phyloP scores from a whole-genome alignment of 1,284 basidiomycete genomes.

The Phylloporus sp. region DNA sequence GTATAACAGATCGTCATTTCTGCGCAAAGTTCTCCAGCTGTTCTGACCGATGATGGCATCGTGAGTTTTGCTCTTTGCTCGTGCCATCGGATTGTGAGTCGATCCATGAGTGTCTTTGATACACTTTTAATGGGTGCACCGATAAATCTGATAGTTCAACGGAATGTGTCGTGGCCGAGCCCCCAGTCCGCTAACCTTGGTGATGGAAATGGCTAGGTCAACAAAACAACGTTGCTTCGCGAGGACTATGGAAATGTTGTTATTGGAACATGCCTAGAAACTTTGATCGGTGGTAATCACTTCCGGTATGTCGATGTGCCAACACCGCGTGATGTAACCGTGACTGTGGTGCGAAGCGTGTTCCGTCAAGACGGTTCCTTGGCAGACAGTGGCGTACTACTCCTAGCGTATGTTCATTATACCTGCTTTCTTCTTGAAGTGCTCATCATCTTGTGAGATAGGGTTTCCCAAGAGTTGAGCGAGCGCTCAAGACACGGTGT shows the following conservation, averaged over 20 bases:
- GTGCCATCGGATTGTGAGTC: neutral
- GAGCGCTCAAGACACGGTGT: neutral
- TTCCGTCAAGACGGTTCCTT: slow-evolving; percentile 64
- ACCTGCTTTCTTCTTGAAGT: neutral
- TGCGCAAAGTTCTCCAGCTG: neutral
- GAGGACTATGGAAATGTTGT: slow-evolving; percentile 58
- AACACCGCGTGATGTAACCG: neutral
- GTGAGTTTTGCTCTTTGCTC: neutral
- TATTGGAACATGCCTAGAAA: slow-evolving; percentile 68
- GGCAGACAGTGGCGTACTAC: slow-evolving; percentile 66
- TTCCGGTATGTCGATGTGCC: slow-evolving; percentile 52
- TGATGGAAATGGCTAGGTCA: slow-evolving; percentile 52
- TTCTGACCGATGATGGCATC: neutral
- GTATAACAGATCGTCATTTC: neutral
- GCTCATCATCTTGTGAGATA: slow-evolving; percentile 30
- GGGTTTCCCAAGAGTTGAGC: slow-evolving; percentile 63
- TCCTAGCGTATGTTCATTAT: slow-evolving; percentile 61
- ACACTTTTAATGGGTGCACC: too few relatives aligned
- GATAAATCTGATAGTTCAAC: too few relatives aligned
- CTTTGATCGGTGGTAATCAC: slow-evolving; percentile 70
- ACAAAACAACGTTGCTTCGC: slow-evolving; percentile 62
- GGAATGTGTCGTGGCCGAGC: slow-evolving; percentile 68
- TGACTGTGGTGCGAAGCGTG: slow-evolving; percentile 42
- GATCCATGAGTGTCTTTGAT: too few relatives aligned
- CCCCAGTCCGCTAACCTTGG: slow-evolving; percentile 69